Conservation (phyloP, 352 stramenopile genomes). For the Phytophthora ohioensis region DNA sequence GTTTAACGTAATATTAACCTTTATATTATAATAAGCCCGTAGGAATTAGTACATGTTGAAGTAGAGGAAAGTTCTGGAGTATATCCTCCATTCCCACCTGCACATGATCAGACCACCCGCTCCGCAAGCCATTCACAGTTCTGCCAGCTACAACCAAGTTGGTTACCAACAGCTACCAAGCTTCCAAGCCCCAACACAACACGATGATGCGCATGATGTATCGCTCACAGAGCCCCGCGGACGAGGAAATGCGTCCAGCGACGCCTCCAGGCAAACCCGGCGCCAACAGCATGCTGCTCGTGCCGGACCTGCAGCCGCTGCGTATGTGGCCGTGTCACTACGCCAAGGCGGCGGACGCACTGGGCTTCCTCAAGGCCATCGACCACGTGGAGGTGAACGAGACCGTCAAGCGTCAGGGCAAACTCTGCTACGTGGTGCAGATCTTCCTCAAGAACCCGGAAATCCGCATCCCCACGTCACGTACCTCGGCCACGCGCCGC, state of each 20-base stretch:
- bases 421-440: slow-evolving; percentile 47
- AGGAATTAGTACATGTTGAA: neutral
- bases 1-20: neutral
- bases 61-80: neutral
- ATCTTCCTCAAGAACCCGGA: slow-evolving; percentile 56
- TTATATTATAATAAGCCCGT: neutral
- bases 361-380: slow-evolving; percentile 50
- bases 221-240: slow-evolving; percentile 10
- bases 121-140: slow-evolving; percentile 26
- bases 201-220: slow-evolving; percentile 34
- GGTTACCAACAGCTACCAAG: neutral
- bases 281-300: slow-evolving; percentile 30
- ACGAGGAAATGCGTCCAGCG: slow-evolving; percentile 25
- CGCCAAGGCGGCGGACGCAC: slow-evolving; percentile 48
- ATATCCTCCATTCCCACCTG: neutral
- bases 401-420: slow-evolving; percentile 44
- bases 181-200: neutral
- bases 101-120: slow-evolving; percentile 21
- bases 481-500: slow-evolving; percentile 33
- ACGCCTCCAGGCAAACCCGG: slow-evolving; percentile 27
- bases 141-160: slow-evolving; percentile 3
- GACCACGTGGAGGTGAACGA: slow-evolving; percentile 48
- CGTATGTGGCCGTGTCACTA: slow-evolving; percentile 55
- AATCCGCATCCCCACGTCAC: slow-evolving; percentile 55
- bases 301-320: slow-evolving; percentile 47